Percentiles rank a stretch among this genome's conserved stretches.
Conservation (phyloP, 208 protist species). For the Herpetomonas samuelpessoai region DNA sequence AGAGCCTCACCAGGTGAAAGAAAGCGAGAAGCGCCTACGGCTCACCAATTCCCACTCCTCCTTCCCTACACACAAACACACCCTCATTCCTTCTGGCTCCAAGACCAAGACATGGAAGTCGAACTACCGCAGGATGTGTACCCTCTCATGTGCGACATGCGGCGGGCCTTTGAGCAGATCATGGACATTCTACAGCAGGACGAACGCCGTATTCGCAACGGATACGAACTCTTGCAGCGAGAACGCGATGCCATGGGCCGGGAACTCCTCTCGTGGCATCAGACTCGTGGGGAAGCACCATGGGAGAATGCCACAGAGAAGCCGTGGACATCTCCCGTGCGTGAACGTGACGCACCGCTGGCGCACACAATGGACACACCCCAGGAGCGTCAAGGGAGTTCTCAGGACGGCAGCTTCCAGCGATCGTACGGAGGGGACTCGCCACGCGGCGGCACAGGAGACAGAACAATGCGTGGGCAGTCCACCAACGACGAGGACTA, state of each 20-base stretch:
- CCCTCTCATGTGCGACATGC: slow-evolving; percentile 22
- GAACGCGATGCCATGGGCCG: slow-evolving; percentile 21
- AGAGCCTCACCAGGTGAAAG: too few relatives aligned
- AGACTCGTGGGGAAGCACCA: background rate
- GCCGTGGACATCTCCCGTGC: too few relatives aligned
- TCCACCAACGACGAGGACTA: too few relatives aligned
- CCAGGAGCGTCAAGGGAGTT: too few relatives aligned
- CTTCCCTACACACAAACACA: slow-evolving; percentile 4
- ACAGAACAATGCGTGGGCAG: too few relatives aligned
- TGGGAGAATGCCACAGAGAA: too few relatives aligned
- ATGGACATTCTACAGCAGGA: slow-evolving; percentile 20
- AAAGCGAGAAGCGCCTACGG: too few relatives aligned
- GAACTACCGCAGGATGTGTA: slow-evolving; percentile 11
- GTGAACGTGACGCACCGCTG: too few relatives aligned
- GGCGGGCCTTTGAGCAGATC: slow-evolving; percentile 24
- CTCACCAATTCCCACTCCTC: background rate
- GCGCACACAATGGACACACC: too few relatives aligned
- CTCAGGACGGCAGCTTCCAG: too few relatives aligned
- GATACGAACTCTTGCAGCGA: slow-evolving; percentile 16
- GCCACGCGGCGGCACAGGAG: too few relatives aligned
- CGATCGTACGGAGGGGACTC: too few relatives aligned
- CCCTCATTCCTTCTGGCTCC: background rate
- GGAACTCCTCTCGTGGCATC: slow-evolving; percentile 14
- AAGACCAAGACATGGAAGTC: background rate
- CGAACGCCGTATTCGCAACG: slow-evolving; percentile 13